Evolutionary conservation across 2,329 filamentous ascomycete species (phyloP).

Genomic region (Cladosporium austrohemisphaericum): DNA sequence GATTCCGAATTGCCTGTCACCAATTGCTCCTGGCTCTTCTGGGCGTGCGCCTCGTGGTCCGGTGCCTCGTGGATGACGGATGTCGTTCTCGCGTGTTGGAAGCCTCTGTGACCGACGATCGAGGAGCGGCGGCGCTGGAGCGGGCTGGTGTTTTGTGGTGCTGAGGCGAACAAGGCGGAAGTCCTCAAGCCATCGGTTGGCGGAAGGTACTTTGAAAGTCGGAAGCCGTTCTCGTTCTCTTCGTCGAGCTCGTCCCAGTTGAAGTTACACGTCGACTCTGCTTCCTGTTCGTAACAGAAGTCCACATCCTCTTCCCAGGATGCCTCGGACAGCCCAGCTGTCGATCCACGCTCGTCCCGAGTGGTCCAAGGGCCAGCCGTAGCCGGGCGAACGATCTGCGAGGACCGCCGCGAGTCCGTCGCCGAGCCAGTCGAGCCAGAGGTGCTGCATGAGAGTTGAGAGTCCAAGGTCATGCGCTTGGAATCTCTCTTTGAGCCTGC

Average conservation of each 20-base stretch:
- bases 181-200: conserved; percentile 1
- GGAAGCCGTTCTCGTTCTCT: not conserved
- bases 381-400: not conserved
- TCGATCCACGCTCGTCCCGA: not conserved
- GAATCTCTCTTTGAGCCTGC: not conserved
- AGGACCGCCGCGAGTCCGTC: conserved; percentile 1
- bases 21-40: not conserved
- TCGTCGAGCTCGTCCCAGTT: conserved; percentile 47
- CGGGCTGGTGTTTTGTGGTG: not conserved
- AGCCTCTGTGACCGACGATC: conserved; percentile 32
- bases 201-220: conserved; percentile 10
- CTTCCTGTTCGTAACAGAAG: conserved; percentile 59
- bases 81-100: conserved; percentile 28
- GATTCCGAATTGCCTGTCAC: not conserved
- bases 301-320: conserved; percentile 61
- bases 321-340: conserved; percentile 6
- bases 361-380: not conserved
- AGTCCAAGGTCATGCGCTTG: conserved; percentile 10
- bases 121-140: conserved; percentile 22
- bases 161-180: not conserved
- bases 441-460: conserved; percentile 1
- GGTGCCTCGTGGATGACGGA: conserved; percentile 17
- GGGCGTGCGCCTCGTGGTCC: conserved; percentile 2
- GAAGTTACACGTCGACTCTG: conserved; percentile 59
- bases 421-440: not conserved